Evolutionary conservation across 306 rosid genomes (phyloP), one percentile per base, ranked within the genome.

Genomic region (Elaeagnus macrophylla): DNA sequence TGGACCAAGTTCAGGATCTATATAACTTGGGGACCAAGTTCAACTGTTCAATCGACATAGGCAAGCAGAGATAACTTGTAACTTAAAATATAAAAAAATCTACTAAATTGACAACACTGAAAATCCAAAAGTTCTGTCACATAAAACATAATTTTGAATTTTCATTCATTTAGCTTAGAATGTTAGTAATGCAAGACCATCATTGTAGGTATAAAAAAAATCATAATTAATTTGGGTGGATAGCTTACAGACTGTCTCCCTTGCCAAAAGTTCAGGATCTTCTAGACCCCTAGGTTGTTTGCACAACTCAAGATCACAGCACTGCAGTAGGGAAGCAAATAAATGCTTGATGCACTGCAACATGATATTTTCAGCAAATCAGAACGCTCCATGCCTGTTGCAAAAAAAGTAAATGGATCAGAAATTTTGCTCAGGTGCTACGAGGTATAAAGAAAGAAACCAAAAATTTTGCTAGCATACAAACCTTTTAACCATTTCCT

Each of bases 161-260:
- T 47, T 37, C 51, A 51, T 51, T 14, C 1, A 57, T 50, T 10
- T 39, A 47, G 35, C 36, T 18, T 39, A 48, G 46, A 43, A 49
- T 56, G 48, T 62, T 32, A 3, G 25, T 36, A 38, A 39, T 25
- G 44, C 15, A 57, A 13, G 59, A 17, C 37, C 37, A 20, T 35
- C 17, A 42, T n/a, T 6, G 39, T 32, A 57, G 35, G 42, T 42
- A 53, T 51, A 37, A n/a, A 0, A 56, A 51, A 51, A 55, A 53
- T 35, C 16, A 53, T 54, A 37, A 32, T 72, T 45, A 41, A 16
- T 11, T 43, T 10, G 7, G 44, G 57, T 57, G 20, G 54, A 72
- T 35, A 38, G 48, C 95, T 59, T 89, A 89, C 97, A 89, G 67
- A 89, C 94, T 44, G 97, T 89, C 87, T 83, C 95, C 71, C 95